A percentile compares a stretch with the other conserved stretches of the same genome.
Evolutionary conservation across 2,329 filamentous ascomycete species (phyloP).

Genomic region (Exophiala spinifera): DNA sequence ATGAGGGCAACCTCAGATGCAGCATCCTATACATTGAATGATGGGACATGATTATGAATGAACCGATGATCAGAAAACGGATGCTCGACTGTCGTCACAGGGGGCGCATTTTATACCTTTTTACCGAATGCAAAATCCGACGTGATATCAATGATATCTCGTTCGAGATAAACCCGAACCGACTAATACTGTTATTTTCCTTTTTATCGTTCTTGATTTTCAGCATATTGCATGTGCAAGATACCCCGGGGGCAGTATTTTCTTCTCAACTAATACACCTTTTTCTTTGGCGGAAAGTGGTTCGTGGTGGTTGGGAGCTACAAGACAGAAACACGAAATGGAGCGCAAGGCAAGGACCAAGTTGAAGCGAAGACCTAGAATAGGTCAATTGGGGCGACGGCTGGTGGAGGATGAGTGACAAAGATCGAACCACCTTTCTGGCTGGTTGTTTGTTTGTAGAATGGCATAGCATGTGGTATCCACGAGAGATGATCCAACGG

Average conservation of each 20-base stretch:
- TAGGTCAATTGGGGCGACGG: too few species aligned
- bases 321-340: neutral
- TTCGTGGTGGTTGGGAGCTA: too few species aligned
- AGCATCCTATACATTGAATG: slow-evolving; percentile 13
- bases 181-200: slow-evolving; percentile 3
- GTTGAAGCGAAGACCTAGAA: too few species aligned
- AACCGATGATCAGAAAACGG: slow-evolving; percentile 13
- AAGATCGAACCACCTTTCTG: neutral
- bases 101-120: neutral
- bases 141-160: too few species aligned
- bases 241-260: slow-evolving; percentile 16
- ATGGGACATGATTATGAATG: slow-evolving; percentile 22
- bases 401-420: neutral
- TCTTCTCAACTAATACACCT: slow-evolving; percentile 13
- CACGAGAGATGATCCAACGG: slow-evolving; percentile 10
- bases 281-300: slow-evolving; percentile 4
- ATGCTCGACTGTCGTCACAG: slow-evolving; percentile 22
- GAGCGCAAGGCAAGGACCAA: neutral
- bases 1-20: slow-evolving; percentile 26
- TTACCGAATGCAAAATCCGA: too few species aligned
- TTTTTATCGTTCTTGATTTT: slow-evolving; percentile 3
- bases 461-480: slow-evolving; percentile 19
- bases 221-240: slow-evolving; percentile 15
- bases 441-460: slow-evolving; percentile 10
- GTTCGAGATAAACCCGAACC: neutral